These are phyloP conservation scores for Cornus controversa DNA, from an alignment of 148 eudicot genomes.

Conservation along the genomic window DNA sequence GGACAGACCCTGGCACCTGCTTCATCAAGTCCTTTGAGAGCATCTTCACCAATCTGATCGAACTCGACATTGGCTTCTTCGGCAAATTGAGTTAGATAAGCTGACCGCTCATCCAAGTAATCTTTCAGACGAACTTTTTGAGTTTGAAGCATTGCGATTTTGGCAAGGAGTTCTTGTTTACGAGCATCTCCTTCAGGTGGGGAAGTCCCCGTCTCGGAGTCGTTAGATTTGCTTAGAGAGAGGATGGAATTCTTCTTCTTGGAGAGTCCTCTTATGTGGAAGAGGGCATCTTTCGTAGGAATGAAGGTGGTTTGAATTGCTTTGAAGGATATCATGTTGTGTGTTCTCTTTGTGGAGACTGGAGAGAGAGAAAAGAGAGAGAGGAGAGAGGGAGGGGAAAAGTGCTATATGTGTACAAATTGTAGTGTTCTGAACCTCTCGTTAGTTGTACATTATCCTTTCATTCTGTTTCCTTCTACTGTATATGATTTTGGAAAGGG, in stretches of 20 bases:
- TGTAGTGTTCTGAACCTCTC: slow-evolving; percentile 29
- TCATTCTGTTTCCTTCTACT: too few relatives aligned
- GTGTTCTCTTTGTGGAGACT: background rate
- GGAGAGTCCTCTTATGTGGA: slow-evolving; percentile 8
- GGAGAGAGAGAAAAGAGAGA: slow-evolving; percentile 12
- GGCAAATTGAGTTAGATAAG: slow-evolving; percentile 68
- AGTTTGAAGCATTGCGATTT: slow-evolving; percentile 77
- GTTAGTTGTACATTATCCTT: slow-evolving; percentile 26
- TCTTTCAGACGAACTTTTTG: slow-evolving; percentile 80
- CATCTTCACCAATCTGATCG: slow-evolving; percentile 74
- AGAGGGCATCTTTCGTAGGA: background rate
- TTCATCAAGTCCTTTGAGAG: slow-evolving; percentile 76
- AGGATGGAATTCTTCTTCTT: slow-evolving; percentile 27
- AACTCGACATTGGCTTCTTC: slow-evolving; percentile 83
- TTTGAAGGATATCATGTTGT: slow-evolving; percentile 56
- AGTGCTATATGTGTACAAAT: background rate
- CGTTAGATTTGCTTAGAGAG: slow-evolving; percentile 40
- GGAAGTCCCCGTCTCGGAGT: slow-evolving; percentile 29
- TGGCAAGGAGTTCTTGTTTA: slow-evolving; percentile 72
- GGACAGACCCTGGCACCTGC: slow-evolving; percentile 74
- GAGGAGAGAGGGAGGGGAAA: slow-evolving; percentile 2
- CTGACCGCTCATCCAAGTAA: slow-evolving; percentile 74
- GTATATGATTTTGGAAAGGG: too few relatives aligned
- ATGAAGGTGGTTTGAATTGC: slow-evolving; percentile 48
- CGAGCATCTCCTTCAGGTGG: slow-evolving; percentile 57